A percentile compares a stretch with the other conserved stretches of the same genome.
Evolutionary conservation across 805 yeast genomes (phyloP).

Genomic region (Cephaloascus fragrans): DNA sequence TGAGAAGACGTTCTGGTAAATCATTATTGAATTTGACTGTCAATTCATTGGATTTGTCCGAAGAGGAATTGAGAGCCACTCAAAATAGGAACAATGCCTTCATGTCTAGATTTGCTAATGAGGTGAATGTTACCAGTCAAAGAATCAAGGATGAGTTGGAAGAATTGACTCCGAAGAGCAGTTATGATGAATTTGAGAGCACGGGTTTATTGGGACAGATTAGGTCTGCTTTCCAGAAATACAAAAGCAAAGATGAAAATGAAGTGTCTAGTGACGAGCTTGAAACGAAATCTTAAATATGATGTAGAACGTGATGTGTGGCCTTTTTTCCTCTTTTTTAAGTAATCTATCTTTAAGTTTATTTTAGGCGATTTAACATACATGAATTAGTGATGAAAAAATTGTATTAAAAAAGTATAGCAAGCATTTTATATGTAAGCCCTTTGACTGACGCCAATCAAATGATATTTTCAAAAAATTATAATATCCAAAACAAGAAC

Average conservation of each 20-base stretch:
- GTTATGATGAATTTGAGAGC: constrained; percentile 8
- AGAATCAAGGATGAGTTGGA: constrained; percentile 20
- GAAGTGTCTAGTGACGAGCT: constrained; percentile 46
- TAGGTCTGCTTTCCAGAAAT: constrained; percentile 16
- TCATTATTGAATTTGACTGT: constrained; percentile 62
- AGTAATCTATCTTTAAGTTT: no score
- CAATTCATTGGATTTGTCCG: constrained; percentile 55
- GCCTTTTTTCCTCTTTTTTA: no score
- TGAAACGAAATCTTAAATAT: constrained; percentile 28
- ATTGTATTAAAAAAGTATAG: no score
- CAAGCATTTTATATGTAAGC: no score
- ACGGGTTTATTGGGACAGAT: constrained; percentile 26
- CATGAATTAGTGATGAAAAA: no score
- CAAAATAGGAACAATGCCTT: constrained; percentile 10
- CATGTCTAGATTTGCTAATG: constrained; percentile 2
- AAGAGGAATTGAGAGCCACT: constrained; percentile 41
- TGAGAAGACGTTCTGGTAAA: constrained; percentile 66
- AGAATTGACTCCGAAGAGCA: constrained; percentile 3
- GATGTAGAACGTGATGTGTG: no score
- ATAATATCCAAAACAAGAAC: no score
- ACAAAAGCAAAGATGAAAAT: constrained; percentile 23
- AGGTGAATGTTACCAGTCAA: constrained; percentile 1
- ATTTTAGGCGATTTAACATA: no score
- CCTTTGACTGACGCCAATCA: no score
- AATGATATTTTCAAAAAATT: no score